Base-by-base conservation (phyloP, 371 early-diverging fungal genomes). In the Mortierella polycephala region DNA sequence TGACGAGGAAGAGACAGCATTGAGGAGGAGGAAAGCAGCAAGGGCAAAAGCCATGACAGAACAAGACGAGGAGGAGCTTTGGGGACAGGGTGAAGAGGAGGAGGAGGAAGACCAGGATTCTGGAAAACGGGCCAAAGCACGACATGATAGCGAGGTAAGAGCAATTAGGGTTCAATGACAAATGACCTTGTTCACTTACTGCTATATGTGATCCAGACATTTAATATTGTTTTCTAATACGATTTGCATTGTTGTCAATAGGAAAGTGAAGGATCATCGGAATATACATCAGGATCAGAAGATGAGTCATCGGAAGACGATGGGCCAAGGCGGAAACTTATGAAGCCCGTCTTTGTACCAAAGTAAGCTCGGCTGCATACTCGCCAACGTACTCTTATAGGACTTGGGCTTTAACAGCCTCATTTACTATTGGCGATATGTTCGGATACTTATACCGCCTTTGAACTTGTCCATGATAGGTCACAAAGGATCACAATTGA, bases 311-410 rank as follows among this genome's bases (percentile, higher is more conserved):
- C 80, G 39, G 87, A 87, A 42, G 83, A 85, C 18, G 83, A 83
- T 10, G 66, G 76, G 23, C 72, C 83, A 6, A 67, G 76, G 44
- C 58, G 80, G 21, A 79, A 82, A 10, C 71, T 89, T 20, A 81
- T 94, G 18, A 95, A 94, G 66, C 96, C 96, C 6, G 90, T 93
- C 12, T 96, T 96, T 85, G 88, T 95, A 62, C 91, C 93, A 83
- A 95, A 93, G 93, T 94, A 85, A 37, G 45, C n/a, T 8, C 6
- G n/a, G 12, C 20, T 1, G 4, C 16, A 39, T 16, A 12, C 5
- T 54, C 11, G 7, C 20, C 30, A 0, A 49, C 39, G 5, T n/a
- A 30, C 12, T 45, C 47, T 0, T 21, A 47, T 45, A 30, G 41
- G 47, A 9, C 30, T 30, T 30, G 30, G 4, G 30, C n/a, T 30